A percentile compares a stretch with the other conserved stretches of the same genome.
These are phyloP conservation scores for Melampsora americana DNA, from an alignment of 1,284 basidiomycete genomes.

Conservation along the genomic window DNA sequence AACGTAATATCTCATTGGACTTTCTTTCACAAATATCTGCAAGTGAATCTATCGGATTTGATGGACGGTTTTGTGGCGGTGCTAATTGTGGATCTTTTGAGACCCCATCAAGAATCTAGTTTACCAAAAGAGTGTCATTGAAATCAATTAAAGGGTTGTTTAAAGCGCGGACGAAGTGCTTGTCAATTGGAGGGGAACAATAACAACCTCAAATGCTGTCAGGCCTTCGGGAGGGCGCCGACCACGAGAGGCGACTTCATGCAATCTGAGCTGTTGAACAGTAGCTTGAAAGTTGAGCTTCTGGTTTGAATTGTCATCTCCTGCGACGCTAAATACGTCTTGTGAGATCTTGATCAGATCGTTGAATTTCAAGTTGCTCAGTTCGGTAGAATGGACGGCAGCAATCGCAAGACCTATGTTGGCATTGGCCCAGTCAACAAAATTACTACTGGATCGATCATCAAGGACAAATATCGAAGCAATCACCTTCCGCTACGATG, in stretches of 20 bases:
- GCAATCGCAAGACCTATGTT: constrained; percentile 26
- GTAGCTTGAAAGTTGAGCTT: neutral
- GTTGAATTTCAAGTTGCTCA: constrained; percentile 4
- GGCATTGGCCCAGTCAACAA: neutral
- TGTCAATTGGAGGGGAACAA: neutral
- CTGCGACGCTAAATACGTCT: neutral
- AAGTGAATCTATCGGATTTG: constrained; percentile 1
- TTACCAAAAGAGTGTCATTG: neutral
- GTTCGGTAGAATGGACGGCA: constrained; percentile 20
- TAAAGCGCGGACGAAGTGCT: neutral
- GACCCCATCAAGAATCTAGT: constrained; percentile 29
- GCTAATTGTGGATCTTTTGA: constrained; percentile 10
- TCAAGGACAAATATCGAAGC: neutral
- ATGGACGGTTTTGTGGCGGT: constrained; percentile 4
- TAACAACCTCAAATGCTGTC: constrained; percentile 30
- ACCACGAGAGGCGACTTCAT: neutral
- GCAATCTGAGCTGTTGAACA: constrained; percentile 3
- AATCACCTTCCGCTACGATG: constrained; percentile 35
- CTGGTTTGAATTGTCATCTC: neutral
- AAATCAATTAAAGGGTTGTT: neutral
- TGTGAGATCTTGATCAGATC: constrained; percentile 10
- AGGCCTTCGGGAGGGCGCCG: constrained; percentile 19
- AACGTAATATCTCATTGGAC: constrained; percentile 10
- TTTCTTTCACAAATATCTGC: neutral
- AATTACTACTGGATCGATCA: neutral